phyloP scores from a whole-genome alignment of 1,284 basidiomycete genomes.

The Leccinum solheimii region DNA sequence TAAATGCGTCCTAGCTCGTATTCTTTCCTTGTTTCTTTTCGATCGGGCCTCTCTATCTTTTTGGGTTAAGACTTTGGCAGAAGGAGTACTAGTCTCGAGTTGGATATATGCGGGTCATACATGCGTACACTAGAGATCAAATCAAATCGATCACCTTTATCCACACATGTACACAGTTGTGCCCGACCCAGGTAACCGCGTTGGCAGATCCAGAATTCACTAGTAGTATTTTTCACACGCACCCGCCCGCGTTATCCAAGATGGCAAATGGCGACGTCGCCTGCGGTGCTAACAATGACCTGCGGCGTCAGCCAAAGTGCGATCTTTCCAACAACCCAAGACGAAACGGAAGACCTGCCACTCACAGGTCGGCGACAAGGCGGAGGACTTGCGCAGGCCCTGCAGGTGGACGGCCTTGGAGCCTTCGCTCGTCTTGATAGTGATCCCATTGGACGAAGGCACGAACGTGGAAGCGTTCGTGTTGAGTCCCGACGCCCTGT shows the following conservation, averaged over 20 bases:
- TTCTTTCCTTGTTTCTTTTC: neutral
- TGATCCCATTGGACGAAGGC: slow-evolving; percentile 16
- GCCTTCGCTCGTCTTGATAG: slow-evolving; percentile 26
- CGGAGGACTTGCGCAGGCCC: slow-evolving; percentile 16
- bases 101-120: neutral
- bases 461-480: slow-evolving; percentile 29
- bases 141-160: neutral
- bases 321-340: neutral
- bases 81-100: neutral
- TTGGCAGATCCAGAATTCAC: neutral
- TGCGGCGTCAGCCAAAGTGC: slow-evolving; percentile 3
- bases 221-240: slow-evolving; percentile 9
- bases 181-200: neutral
- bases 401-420: slow-evolving; percentile 13
- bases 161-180: neutral
- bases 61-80: neutral
- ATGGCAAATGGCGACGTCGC: slow-evolving; percentile 30
- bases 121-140: neutral
- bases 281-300: slow-evolving; percentile 22
- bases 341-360: neutral
- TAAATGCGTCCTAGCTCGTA: neutral
- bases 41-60: neutral
- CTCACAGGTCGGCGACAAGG: slow-evolving; percentile 28
- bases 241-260: slow-evolving; percentile 21
- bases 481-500: slow-evolving; percentile 18